Percentiles rank a stretch among this genome's conserved stretches.
These are phyloP conservation scores for Colletotrichum spaethianum DNA, from an alignment of 2,329 filamentous ascomycete species.

Conservation along the genomic window DNA sequence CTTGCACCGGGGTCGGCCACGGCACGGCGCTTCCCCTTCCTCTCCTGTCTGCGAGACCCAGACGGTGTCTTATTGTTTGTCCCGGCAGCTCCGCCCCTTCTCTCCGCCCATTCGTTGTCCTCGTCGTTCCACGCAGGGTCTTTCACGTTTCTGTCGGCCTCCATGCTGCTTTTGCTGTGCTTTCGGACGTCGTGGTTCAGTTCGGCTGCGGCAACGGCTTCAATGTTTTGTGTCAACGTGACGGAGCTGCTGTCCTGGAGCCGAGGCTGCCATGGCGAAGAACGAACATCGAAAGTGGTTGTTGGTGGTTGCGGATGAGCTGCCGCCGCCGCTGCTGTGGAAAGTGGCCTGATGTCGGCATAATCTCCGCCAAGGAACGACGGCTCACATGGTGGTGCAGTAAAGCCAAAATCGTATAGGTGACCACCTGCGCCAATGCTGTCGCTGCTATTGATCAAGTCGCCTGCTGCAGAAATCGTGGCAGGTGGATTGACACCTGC, in stretches of 20 bases:
- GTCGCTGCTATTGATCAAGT: background rate
- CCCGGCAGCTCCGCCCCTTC: background rate
- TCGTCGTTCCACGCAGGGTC: constrained; percentile 33
- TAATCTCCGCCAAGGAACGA: constrained; percentile 40
- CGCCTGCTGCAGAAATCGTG: constrained; percentile 18
- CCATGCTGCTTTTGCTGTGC: constrained; percentile 37
- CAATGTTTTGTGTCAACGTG: constrained; percentile 34
- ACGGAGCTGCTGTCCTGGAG: constrained; percentile 35
- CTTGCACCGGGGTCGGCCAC: constrained; percentile 13
- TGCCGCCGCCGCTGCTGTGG: constrained; percentile 25
- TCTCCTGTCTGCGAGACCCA: constrained; percentile 11
- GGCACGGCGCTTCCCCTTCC: constrained; percentile 37
- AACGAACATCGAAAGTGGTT: constrained; percentile 33
- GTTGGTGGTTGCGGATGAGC: constrained; percentile 28
- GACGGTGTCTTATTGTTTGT: background rate
- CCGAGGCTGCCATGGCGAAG: constrained; percentile 35
- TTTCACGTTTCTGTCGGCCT: constrained; percentile 31
- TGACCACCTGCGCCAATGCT: background rate
- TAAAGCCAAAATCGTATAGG: constrained; percentile 33
- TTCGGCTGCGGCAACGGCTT: constrained; percentile 34
- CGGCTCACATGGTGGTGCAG: constrained; percentile 36
- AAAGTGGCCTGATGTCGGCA: constrained; percentile 40
- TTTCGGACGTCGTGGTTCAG: constrained; percentile 34
- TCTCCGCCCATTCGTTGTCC: constrained; percentile 3
- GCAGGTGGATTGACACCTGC: constrained; percentile 16